Base-by-base conservation (phyloP, 208 protist genomes). In the Trypanosomatidae sp. region DNA sequence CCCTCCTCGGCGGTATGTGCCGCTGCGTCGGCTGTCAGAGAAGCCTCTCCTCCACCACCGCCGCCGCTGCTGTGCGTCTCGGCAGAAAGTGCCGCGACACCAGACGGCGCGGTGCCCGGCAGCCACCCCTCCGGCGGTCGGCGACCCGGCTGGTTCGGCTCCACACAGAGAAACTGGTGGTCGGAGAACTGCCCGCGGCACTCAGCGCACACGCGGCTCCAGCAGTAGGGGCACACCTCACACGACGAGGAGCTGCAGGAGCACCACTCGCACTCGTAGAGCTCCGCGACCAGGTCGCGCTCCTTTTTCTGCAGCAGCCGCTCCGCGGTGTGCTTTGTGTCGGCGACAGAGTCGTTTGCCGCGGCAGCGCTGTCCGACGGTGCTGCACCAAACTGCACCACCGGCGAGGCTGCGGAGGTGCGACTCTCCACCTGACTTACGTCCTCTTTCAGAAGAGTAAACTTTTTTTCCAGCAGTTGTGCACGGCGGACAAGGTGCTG, bases 231-330 rank as follows among this genome's bases (percentile, higher is more conserved):
- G 50, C 84, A 89, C 60, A 85, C 73, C 52, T 77, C 52, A 60
- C 79, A 83, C 0, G 78, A 60, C 0, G 69, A 9, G 0, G 80
- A 76, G 12, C 68, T 19, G 22, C 55, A 60, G 33, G 79, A 86
- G 70, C 81, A 86, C 81, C 81, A 89, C 76, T 86, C 85, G 46
- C 82, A 86, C 43, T 89, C 85, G 2, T 73, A 43, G 9, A 81
- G 22, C 47, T 76, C 73, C 25, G 68, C 66, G 19, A 69, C 74
- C 2, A 68, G 50, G 46, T 71, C 47, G 17, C 17, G 49, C 41
- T 80, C 75, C 13, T 59, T 66, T 19, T 62, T 80, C 3, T 36
- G 44, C 44, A 13, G 43, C 25, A 7, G 13, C 60, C 19, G 33
- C 39, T n/a, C n/a, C n/a, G n/a, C n/a, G n/a, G n/a, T n/a, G n/a